A percentile compares a stretch with the other conserved stretches of the same genome.
Evolutionary conservation across 2,329 filamentous ascomycete genomes (phyloP).

Genomic region (Cercospora nicotianae): DNA sequence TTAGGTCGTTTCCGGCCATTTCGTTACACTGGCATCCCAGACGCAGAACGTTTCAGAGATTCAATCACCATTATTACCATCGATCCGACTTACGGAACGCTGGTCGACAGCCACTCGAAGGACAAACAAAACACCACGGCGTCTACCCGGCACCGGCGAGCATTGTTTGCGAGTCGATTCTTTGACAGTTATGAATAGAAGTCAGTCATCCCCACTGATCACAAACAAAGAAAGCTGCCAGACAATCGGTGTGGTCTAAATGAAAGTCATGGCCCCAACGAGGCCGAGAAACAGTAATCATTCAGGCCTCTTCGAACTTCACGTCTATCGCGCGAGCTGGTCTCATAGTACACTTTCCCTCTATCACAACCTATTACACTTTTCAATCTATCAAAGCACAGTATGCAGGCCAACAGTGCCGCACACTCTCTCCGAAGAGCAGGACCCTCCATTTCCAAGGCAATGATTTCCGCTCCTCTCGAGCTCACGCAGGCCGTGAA

Average conservation of each 20-base stretch:
- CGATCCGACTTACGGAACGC: not conserved
- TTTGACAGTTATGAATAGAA: slow-evolving; percentile 1
- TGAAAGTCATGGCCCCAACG: not conserved
- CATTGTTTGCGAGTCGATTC: not conserved
- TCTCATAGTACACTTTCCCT: not conserved
- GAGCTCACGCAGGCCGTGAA: slow-evolving; percentile 5
- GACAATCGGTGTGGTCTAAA: not conserved
- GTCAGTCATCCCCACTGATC: not conserved
- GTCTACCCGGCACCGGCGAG: not conserved
- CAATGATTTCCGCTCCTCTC: not conserved
- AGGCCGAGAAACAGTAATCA: too few species aligned
- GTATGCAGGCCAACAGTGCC: not conserved
- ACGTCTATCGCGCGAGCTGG: slow-evolving; percentile 4
- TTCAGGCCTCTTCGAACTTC: not conserved
- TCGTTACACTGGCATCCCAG: not conserved
- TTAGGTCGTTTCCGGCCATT: not conserved
- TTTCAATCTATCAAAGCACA: not conserved
- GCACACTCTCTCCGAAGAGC: not conserved
- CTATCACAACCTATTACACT: not conserved
- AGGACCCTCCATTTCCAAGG: slow-evolving; percentile 4
- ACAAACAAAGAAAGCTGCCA: not conserved
- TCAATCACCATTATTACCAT: not conserved
- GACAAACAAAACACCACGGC: not conserved
- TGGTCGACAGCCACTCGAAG: not conserved
- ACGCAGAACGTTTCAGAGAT: not conserved